Evolutionary conservation across 2,329 filamentous ascomycete species (phyloP), one percentile per base, ranked within the genome.

Genomic region (Phialophora tarda): DNA sequence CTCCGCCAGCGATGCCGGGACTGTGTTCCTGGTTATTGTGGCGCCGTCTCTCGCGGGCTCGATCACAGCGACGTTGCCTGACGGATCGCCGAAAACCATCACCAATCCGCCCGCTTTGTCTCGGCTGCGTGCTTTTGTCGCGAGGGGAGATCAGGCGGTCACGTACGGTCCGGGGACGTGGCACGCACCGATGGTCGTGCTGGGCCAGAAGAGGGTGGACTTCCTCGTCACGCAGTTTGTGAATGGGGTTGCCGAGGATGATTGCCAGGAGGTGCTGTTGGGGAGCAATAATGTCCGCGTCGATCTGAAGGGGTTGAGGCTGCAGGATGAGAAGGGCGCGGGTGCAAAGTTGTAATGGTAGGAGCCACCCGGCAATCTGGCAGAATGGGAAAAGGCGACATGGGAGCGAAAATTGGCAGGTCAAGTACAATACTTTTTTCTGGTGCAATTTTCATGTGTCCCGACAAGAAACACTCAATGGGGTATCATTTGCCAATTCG

Each of bases 171-270:
- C 91, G 1, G 95, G 92, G 4, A 97, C 93, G 62, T 99, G 89
- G 94, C 95, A 99, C 82, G 93, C 94, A 68, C 95, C 95, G 0
- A 98, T 99, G 94, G 91, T 93, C 14, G 93, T 92, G 17, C 78
- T 98, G 57, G 93, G 93, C 0, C 77, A 80, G 53, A 79, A 82
- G 62, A 83, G 88, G 23, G 82, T 97, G 56, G 92, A 95, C 75
- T 98, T 97, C 77, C 86, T 96, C 4, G 94, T 98, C 1, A 86
- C 91, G 71, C 94, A 98, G 81, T 95, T 91, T 80, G 88, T 89
- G 38, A 98, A 96, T 78, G 93, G 91, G 1, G 89, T 95, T 12
- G 86, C 80, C 0, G 80, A 84, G 1, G 94, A 98, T 80, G 95
- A 99, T 78, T 97, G 92, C 74, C 92, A 99, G 81, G 68, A 70